phyloP scores from a whole-genome alignment of 2,329 filamentous ascomycete genomes.

The Aspergillus quadricinctus region DNA sequence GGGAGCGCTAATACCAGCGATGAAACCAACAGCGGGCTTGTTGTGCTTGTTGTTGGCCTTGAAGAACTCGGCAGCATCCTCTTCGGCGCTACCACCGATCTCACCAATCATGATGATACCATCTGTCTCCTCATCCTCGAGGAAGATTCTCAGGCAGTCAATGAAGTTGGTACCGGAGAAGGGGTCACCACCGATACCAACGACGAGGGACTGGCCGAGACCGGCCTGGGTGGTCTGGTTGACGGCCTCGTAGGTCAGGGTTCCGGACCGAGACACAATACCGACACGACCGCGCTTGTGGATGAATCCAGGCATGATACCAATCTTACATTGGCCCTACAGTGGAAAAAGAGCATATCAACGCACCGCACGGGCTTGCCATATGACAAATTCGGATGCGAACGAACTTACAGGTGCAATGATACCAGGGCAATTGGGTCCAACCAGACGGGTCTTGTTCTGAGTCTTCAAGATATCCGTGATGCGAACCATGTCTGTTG shows the following conservation, averaged over 20 bases:
- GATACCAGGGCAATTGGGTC: conserved; percentile 97
- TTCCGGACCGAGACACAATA: conserved; percentile 97
- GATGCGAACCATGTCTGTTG: conserved; percentile 93
- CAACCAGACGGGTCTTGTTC: conserved; percentile 92
- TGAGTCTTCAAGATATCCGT: conserved; percentile 97
- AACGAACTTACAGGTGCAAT: conserved; percentile 63
- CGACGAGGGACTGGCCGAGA: conserved; percentile 94
- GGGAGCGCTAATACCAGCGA: conserved; percentile 95
- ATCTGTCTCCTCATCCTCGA: conserved; percentile 92
- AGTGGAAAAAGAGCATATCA: conserved; percentile 23
- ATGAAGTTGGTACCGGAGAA: conserved; percentile 99
- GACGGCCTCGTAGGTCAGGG: conserved; percentile 98
- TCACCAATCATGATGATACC: conserved; percentile 99
- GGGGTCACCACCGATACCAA: conserved; percentile 96
- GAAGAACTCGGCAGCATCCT: conserved; percentile 96
- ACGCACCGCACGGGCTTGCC: neutral
- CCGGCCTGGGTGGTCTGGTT: conserved; percentile 98
- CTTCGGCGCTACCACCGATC: conserved; percentile 95
- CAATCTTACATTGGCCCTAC: conserved; percentile 96
- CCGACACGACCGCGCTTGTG: conserved; percentile 99
- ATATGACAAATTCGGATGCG: conserved; percentile 1
- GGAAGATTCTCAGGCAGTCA: conserved; percentile 96
- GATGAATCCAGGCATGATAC: conserved; percentile 99
- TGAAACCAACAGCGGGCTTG: conserved; percentile 98
- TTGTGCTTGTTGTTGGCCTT: conserved; percentile 85